Base-by-base conservation (phyloP, 139 green algal genomes). In the Tetraselmis striata region DNA sequence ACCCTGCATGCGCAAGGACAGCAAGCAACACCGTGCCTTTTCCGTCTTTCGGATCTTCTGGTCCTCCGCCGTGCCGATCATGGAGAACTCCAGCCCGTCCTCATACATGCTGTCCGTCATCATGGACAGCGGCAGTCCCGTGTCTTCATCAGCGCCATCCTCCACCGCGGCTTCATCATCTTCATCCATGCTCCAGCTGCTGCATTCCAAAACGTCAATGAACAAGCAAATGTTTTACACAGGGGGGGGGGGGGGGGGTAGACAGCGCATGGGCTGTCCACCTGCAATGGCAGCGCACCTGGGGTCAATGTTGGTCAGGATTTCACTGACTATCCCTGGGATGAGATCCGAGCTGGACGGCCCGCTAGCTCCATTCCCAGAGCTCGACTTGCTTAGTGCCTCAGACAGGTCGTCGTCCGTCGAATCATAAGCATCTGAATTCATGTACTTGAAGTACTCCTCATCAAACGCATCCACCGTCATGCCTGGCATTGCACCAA, bases 131-230 rank as follows among this genome's bases (percentile, higher is more conserved):
- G 58, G 45, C 58, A 67, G 75, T 58, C 23, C 26, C 23, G 32
- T 27, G 31, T 59, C 26, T 11, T 11, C 59, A 32, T 67, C 45
- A 87, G 78, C 78, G 85, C 84, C 59, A 31, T 87, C 84, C 23
- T 83, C 84, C 26, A 83, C 31, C 23, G 84, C 84, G 75, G 76
- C 81, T 32, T 87, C 84, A 79, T 87, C 80, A 76, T 85, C 84
- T 28, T 82, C 77, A 23, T 85, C 58, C 29, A 74, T 25, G 45
- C 45, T 67, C 45, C 45, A 67, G 45, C 45, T n/a, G n/a, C n/a
- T n/a, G n/a, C n/a, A n/a, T n/a, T n/a, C n/a, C n/a, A n/a, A n/a
- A n/a, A n/a, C n/a, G n/a, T n/a, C n/a, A n/a, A n/a, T n/a, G n/a
- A n/a, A n/a, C n/a, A n/a, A n/a, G n/a, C n/a, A n/a, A n/a, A n/a